These are phyloP conservation scores for Fusarium sp. DNA, from an alignment of 2,329 filamentous ascomycete genomes.

Conservation along the genomic window DNA sequence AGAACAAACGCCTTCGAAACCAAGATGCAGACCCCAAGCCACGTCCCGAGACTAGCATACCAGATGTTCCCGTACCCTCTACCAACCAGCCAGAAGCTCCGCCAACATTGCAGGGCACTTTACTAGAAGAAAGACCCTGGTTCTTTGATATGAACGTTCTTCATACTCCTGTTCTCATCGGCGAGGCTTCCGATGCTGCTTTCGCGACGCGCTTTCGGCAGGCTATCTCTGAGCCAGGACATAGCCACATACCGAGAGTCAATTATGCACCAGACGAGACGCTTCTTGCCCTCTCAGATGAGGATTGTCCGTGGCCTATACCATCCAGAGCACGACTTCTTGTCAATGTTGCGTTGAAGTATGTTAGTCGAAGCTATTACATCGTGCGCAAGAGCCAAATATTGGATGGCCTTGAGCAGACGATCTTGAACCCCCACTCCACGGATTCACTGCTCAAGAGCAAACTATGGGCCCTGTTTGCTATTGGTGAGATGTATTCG, in stretches of 20 bases:
- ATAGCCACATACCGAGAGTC: slow-evolving; percentile 51
- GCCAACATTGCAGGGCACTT: slow-evolving; percentile 34
- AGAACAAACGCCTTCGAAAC: slow-evolving; percentile 49
- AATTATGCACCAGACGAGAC: slow-evolving; percentile 51
- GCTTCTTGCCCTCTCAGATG: slow-evolving; percentile 45
- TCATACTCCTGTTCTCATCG: slow-evolving; percentile 52
- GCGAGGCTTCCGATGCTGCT: slow-evolving; percentile 53
- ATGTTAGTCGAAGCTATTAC: slow-evolving; percentile 56
- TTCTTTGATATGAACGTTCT: slow-evolving; percentile 52
- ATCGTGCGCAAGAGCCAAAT: slow-evolving; percentile 56
- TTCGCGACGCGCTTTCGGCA: slow-evolving; percentile 54
- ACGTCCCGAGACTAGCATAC: slow-evolving; percentile 21
- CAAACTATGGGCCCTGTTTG: slow-evolving; percentile 59
- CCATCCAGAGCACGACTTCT: slow-evolving; percentile 48
- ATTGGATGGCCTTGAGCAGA: slow-evolving; percentile 52
- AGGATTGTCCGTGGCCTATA: slow-evolving; percentile 54
- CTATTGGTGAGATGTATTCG: slow-evolving; percentile 60
- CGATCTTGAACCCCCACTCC: slow-evolving; percentile 51
- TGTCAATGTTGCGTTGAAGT: slow-evolving; percentile 55
- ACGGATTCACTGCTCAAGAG: slow-evolving; percentile 52
- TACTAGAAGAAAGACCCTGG: slow-evolving; percentile 48
- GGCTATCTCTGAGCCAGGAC: slow-evolving; percentile 48
- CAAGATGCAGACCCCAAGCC: slow-evolving; percentile 26
- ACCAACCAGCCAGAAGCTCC: slow-evolving; percentile 18
- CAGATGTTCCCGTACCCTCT: slow-evolving; percentile 24